Base-by-base conservation (phyloP, 2,329 filamentous ascomycete genomes). In the Exophiala viscosa region DNA sequence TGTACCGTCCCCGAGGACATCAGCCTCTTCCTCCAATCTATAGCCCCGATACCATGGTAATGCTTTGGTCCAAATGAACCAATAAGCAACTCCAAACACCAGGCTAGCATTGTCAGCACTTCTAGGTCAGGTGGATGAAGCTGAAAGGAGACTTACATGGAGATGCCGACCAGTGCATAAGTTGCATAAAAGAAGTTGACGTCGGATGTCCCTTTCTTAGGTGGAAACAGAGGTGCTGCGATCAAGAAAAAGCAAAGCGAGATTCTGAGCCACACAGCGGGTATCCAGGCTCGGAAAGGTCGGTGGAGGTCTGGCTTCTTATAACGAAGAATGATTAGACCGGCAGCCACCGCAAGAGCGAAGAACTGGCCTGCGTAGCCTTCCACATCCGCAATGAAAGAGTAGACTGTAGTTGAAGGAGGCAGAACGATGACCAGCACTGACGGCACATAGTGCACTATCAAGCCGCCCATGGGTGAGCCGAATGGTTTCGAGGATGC, bases 311-410 rank as follows among this genome's bases (percentile, higher is more conserved):
- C 76, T 1, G 84, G 83, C 9, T 81, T 73, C 55, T 75, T 78
- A 50, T 72, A 74, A 0, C 86, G 78, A 5, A 90, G 71, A 67
- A 81, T 77, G 0, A 88, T 60, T 0, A 88, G 70, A 0, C 85
- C 85, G 6, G 76, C 59, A 0, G 79, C 79, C 0, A 82, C 70
- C 0, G 81, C 79, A 1, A 87, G 65, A 0, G 76, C 76, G 50
- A 84, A 77, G 11, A 88, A 71, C 52, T 86, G 81, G 0, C 75
- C 81, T 0, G 84, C 80, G 59, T 88, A 88, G 0, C 82, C 84
- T 62, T 88, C 85, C 0, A 88, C 81, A 42, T 89, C 84, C 0
- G 88, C 70, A 23, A 89, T 88, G 61, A 90, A 87, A 8, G 81
- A 84, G 67, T 88, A 90, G 0, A 86, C 82, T 42, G 85, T 79